Evolutionary conservation across 2,329 filamentous ascomycete species (phyloP).

Genomic region (Plenodomus biglobosus): DNA sequence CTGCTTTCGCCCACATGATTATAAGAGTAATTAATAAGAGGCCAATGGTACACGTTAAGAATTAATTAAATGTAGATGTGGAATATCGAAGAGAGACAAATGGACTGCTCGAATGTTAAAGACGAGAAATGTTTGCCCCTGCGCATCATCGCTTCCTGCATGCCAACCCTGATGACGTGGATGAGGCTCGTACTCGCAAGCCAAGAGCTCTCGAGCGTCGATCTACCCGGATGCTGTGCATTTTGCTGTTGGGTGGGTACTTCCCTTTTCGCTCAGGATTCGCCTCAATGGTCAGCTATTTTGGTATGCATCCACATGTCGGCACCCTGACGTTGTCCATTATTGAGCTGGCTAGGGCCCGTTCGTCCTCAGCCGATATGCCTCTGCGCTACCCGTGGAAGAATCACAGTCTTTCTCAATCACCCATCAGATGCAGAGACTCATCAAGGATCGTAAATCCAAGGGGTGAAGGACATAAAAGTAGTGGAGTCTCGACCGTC

Average conservation of each 20-base stretch:
- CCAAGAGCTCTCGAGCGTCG: conserved; percentile 12
- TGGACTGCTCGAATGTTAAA: background rate
- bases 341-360: too few relatives aligned
- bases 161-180: conserved; percentile 17
- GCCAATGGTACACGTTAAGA: background rate
- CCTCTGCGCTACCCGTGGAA: too few relatives aligned
- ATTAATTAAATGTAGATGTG: background rate
- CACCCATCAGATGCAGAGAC: too few relatives aligned
- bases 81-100: background rate
- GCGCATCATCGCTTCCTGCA: conserved; percentile 14
- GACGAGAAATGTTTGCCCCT: conserved; percentile 6
- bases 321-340: background rate
- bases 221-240: conserved; percentile 6
- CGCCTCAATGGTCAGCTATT: background rate
- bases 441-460: too few relatives aligned
- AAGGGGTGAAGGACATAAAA: too few relatives aligned
- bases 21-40: conserved; percentile 7
- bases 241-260: background rate
- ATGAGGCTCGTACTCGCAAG: conserved; percentile 14
- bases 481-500: too few relatives aligned
- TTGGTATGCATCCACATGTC: background rate
- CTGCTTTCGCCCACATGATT: conserved; percentile 15
- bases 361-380: too few relatives aligned
- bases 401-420: too few relatives aligned
- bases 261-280: background rate